Evolutionary conservation across 2,329 filamentous ascomycete species (phyloP).

Genomic region (Exophiala phaeomuriformis): DNA sequence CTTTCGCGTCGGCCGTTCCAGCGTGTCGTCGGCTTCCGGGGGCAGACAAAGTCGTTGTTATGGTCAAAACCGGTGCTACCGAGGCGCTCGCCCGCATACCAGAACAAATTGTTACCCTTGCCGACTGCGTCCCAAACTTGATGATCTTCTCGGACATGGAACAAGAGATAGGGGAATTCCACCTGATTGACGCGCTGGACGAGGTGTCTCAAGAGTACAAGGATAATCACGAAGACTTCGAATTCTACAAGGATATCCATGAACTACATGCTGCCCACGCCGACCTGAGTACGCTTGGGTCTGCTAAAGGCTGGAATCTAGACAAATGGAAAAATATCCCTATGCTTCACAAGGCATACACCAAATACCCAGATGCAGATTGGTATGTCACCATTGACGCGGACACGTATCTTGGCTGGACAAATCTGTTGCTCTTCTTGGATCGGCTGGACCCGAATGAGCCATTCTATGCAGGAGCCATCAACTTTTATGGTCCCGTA

Average conservation of each 20-base stretch:
- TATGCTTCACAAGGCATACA: slow-evolving; percentile 50
- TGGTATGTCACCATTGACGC: slow-evolving; percentile 49
- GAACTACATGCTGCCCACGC: slow-evolving; percentile 12
- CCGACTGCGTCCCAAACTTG: slow-evolving; percentile 46
- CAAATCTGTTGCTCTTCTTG: slow-evolving; percentile 18
- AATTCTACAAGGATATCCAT: slow-evolving; percentile 32
- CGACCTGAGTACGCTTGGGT: slow-evolving; percentile 18
- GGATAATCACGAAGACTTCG: slow-evolving; percentile 44
- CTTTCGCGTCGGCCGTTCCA: slow-evolving; percentile 3
- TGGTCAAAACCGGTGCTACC: slow-evolving; percentile 54
- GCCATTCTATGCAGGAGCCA: slow-evolving; percentile 17
- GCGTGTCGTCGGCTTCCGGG: slow-evolving; percentile 18
- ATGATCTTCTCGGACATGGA: slow-evolving; percentile 40
- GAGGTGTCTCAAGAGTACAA: slow-evolving; percentile 38
- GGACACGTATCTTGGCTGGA: slow-evolving; percentile 22
- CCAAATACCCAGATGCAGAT: slow-evolving; percentile 45
- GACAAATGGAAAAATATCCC: slow-evolving; percentile 59
- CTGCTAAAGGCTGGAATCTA: slow-evolving; percentile 42
- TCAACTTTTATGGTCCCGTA: slow-evolving; percentile 19
- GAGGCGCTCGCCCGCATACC: slow-evolving; percentile 48
- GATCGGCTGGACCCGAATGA: slow-evolving; percentile 16
- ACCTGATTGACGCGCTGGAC: slow-evolving; percentile 32
- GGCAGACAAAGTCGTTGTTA: slow-evolving; percentile 30
- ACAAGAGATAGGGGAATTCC: slow-evolving; percentile 30
- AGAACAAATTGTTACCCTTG: slow-evolving; percentile 48